Evolutionary conservation across 139 green algal species (phyloP).

Genomic region (Micromonas commoda): DNA sequence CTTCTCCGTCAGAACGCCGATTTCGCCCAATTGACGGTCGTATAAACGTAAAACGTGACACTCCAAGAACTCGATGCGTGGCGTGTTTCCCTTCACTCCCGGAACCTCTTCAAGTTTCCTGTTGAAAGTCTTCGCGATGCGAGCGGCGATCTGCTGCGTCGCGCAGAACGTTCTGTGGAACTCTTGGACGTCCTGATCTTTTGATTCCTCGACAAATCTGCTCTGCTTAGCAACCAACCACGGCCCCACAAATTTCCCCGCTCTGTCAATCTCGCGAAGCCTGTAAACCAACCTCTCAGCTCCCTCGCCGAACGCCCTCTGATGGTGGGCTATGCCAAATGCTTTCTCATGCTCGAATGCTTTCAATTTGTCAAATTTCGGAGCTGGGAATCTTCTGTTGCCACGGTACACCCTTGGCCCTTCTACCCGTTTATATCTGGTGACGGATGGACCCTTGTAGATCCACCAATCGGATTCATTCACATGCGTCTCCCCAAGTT

Average conservation of each 20-base stretch:
- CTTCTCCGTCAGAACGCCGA: conserved; percentile 35
- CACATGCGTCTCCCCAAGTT: neutral
- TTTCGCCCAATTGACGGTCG: conserved; percentile 5
- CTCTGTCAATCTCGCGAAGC: neutral
- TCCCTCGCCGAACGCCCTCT: neutral
- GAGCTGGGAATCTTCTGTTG: neutral
- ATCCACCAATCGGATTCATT: neutral
- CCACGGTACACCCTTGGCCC: neutral
- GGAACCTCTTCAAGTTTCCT: conserved; percentile 21
- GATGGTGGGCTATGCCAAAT: neutral
- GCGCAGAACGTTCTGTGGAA: conserved; percentile 36
- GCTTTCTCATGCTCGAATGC: neutral
- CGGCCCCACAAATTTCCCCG: conserved; percentile 14
- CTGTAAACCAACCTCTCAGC: neutral
- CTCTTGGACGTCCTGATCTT: neutral
- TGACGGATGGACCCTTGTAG: neutral
- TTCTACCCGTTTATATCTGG: neutral
- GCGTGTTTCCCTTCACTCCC: neutral
- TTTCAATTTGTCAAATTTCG: neutral
- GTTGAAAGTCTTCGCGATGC: neutral
- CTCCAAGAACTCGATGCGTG: conserved; percentile 35
- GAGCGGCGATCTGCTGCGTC: conserved; percentile 19
- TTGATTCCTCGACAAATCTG: conserved; percentile 22
- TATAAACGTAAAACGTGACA: conserved; percentile 31
- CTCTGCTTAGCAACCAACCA: conserved; percentile 40